Conservation (phyloP, 2,329 filamentous ascomycete species). For the Berkeleyomyces basicola region DNA sequence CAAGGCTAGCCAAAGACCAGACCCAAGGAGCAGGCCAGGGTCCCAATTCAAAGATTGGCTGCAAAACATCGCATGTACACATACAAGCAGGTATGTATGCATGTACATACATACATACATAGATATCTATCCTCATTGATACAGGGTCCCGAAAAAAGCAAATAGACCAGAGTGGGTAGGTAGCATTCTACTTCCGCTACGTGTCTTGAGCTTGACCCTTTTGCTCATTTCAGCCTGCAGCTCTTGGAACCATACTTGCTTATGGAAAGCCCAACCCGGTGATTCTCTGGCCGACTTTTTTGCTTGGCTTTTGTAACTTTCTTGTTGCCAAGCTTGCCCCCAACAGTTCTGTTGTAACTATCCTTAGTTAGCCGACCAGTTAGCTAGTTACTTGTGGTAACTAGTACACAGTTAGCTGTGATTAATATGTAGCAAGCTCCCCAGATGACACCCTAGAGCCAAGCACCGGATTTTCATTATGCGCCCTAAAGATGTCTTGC, state of each 20-base stretch:
- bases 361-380: no score
- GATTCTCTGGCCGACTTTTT: neutral
- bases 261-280: neutral
- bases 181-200: neutral
- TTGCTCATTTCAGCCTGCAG: neutral
- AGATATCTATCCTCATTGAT: neutral
- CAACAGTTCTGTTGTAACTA: no score
- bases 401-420: no score
- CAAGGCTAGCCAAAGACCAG: neutral
- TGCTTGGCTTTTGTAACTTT: neutral
- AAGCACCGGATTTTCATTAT: neutral
- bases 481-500: neutral
- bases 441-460: neutral
- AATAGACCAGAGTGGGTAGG: neutral
- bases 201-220: neutral
- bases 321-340: neutral
- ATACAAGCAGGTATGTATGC: neutral
- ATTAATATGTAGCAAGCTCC: neutral
- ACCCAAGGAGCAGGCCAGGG: neutral
- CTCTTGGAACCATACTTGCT: neutral
- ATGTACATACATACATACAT: neutral
- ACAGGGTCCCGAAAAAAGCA: neutral
- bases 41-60: neutral
- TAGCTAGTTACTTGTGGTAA: no score
- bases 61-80: neutral